phyloP scores from a whole-genome alignment of 768 basidiomycete species.

The Russula ochroleuca region DNA sequence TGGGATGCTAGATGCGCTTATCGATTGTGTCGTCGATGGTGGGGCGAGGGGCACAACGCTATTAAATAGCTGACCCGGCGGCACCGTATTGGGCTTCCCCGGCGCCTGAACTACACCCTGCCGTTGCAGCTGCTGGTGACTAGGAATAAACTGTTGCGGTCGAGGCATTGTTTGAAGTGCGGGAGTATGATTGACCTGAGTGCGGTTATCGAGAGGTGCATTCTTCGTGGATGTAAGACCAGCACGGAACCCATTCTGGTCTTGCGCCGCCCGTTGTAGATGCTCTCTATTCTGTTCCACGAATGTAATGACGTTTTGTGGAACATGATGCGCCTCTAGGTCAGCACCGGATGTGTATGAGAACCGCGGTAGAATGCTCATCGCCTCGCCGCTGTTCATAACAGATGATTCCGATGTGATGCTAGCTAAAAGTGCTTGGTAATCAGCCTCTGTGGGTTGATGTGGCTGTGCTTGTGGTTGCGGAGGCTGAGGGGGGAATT shows the following conservation, averaged over 20 bases:
- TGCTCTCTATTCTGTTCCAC: conserved; percentile 20
- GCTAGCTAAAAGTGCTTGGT: conserved; percentile 14
- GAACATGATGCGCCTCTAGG: conserved; percentile 18
- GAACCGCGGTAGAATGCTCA: conserved; percentile 24
- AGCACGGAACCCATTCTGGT: conserved; percentile 22
- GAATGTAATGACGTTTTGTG: conserved; percentile 13
- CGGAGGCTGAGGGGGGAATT: conserved; percentile 2
- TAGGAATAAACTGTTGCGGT: conserved; percentile 3
- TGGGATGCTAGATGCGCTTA: conserved; percentile 2
- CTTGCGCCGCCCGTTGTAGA: conserved; percentile 18
- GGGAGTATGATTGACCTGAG: conserved; percentile 11
- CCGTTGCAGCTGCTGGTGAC: conserved; percentile 2
- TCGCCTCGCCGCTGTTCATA: not conserved
- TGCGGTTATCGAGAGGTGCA: conserved; percentile 9
- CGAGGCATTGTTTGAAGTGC: conserved; percentile 2
- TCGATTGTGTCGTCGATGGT: conserved; percentile 11
- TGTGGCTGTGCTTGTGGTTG: conserved; percentile 12
- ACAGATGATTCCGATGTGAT: conserved; percentile 5
- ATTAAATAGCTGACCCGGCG: not conserved
- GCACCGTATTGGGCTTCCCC: conserved; percentile 9
- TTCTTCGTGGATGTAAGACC: conserved; percentile 19
- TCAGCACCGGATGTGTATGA: conserved; percentile 22
- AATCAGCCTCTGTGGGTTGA: conserved; percentile 21
- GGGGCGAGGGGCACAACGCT: not conserved
- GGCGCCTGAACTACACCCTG: not conserved